These are phyloP conservation scores for Diplocarpon rosae DNA, from an alignment of 2,329 filamentous ascomycete genomes.

Conservation along the genomic window DNA sequence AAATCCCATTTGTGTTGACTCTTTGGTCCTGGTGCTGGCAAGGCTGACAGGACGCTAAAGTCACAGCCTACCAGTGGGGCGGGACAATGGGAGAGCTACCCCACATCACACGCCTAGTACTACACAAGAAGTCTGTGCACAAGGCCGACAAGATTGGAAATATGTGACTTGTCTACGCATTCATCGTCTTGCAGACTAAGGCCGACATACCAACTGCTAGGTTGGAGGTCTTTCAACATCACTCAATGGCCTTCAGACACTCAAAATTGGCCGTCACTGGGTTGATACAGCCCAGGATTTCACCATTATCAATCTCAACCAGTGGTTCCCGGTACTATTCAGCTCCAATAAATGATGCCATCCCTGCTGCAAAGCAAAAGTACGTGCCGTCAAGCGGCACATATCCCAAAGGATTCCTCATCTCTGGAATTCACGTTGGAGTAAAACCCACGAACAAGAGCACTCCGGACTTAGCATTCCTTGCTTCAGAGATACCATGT, in stretches of 20 bases:
- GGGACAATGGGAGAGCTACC: not conserved
- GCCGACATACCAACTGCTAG: not conserved
- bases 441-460: slow-evolving; percentile 89
- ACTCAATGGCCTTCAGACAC: slow-evolving; percentile 24
- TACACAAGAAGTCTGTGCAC: slow-evolving; percentile 1
- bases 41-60: slow-evolving; percentile 6
- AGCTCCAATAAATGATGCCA: slow-evolving; percentile 42
- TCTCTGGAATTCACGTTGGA: slow-evolving; percentile 79
- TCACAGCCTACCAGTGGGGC: not conserved
- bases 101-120: not conserved
- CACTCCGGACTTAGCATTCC: slow-evolving; percentile 81
- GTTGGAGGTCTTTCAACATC: not conserved
- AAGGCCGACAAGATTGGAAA: slow-evolving; percentile 1
- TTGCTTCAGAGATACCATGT: slow-evolving; percentile 79
- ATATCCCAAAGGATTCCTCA: slow-evolving; percentile 83
- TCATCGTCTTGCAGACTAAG: not conserved
- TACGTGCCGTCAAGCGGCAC: slow-evolving; percentile 77
- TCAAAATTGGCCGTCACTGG: slow-evolving; percentile 16
- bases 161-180: not conserved
- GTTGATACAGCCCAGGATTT: slow-evolving; percentile 17
- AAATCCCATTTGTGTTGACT: slow-evolving; percentile 7
- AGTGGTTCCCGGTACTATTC: slow-evolving; percentile 39
- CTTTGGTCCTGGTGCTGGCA: not conserved
- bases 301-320: slow-evolving; percentile 14
- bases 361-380: slow-evolving; percentile 76